These are phyloP conservation scores for Acanthamoeba triangularis DNA, from an alignment of 208 protist genomes.

Conservation along the genomic window DNA sequence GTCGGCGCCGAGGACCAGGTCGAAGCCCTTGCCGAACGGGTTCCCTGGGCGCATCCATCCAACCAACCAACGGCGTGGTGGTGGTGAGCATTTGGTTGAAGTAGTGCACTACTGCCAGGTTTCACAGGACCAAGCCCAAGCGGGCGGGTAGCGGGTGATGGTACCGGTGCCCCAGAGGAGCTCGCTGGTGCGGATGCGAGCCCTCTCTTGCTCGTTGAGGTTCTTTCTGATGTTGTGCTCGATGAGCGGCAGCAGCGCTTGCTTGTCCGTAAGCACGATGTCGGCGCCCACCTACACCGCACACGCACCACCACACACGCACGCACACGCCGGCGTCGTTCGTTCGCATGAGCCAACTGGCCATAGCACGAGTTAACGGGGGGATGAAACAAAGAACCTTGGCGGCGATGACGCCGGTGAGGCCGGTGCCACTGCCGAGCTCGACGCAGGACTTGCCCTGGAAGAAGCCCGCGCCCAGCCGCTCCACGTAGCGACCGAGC, in stretches of 20 bases:
- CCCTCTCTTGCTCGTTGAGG: conserved; percentile 40
- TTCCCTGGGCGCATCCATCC: background rate
- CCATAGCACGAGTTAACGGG: too few species aligned
- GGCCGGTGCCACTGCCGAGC: conserved; percentile 71
- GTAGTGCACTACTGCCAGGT: too few species aligned
- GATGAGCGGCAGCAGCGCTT: conserved; percentile 74
- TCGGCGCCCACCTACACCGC: conserved; percentile 49
- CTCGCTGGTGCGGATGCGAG: background rate
- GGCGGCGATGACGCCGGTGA: conserved; percentile 71
- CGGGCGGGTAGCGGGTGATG: background rate
- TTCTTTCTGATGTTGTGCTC: conserved; percentile 67
- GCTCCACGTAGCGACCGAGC: conserved; percentile 62
- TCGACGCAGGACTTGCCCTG: conserved; percentile 63
- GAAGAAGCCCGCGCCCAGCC: conserved; percentile 25
- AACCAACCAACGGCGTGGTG: background rate
- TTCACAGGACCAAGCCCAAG: too few species aligned
- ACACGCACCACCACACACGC: background rate
- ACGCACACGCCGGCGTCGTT: too few species aligned
- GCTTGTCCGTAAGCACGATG: conserved; percentile 67
- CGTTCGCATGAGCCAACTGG: too few species aligned
- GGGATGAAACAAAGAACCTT: too few species aligned
- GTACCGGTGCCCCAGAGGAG: conserved; percentile 53
- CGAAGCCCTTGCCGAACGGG: conserved; percentile 34
- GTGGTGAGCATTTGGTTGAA: too few species aligned
- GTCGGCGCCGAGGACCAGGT: conserved; percentile 67